phyloP scores from a whole-genome alignment of 2,329 filamentous ascomycete species.

The Colletotrichum godetiae region DNA sequence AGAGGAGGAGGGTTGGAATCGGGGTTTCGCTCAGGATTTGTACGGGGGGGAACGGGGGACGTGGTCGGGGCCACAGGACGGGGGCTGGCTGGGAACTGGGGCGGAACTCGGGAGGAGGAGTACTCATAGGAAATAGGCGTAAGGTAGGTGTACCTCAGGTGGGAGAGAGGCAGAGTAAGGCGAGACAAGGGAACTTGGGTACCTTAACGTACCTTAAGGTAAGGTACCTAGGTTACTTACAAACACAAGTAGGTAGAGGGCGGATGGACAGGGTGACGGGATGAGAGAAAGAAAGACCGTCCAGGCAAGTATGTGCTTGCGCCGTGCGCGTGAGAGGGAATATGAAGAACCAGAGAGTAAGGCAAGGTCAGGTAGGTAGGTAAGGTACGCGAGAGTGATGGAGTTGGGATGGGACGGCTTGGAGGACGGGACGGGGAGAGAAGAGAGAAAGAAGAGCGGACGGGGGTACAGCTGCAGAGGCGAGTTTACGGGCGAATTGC shows the following conservation, averaged over 20 bases:
- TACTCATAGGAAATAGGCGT: no score
- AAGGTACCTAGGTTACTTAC: neutral
- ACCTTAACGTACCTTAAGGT: neutral
- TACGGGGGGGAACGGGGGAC: constrained; percentile 24
- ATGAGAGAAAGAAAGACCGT: neutral
- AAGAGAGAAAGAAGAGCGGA: neutral
- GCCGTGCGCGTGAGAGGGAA: neutral
- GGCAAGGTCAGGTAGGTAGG: neutral
- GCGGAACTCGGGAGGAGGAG: constrained; percentile 11
- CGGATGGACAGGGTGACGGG: neutral
- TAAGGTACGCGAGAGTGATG: neutral
- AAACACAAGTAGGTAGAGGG: neutral
- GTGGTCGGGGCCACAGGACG: constrained; percentile 12
- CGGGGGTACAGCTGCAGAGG: constrained; percentile 23
- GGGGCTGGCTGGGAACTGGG: constrained; percentile 4
- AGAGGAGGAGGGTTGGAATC: constrained; percentile 17
- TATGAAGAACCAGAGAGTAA: neutral
- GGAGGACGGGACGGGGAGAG: neutral
- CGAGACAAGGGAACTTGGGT: no score
- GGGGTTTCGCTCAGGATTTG: constrained; percentile 23
- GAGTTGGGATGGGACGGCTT: neutral
- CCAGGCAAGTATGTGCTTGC: neutral
- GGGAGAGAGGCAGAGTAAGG: neutral
- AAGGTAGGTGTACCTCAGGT: neutral
- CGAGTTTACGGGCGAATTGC: constrained; percentile 2